Base-by-base conservation (phyloP, 176 grass and related monocot species). In the Lolium rigidum region DNA sequence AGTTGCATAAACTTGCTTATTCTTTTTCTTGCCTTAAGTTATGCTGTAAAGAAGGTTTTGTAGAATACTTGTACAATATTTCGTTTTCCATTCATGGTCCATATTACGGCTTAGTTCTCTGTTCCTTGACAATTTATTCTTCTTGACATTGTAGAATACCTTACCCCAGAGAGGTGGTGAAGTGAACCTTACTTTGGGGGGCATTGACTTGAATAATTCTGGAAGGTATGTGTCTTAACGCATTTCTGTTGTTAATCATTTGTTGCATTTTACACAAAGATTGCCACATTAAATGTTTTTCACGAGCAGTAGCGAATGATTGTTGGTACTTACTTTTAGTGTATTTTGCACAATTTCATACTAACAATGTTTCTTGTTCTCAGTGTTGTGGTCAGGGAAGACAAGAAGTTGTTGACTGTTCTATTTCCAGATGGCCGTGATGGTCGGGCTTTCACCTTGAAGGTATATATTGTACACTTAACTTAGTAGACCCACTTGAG, bases 311-410 rank as follows among this genome's bases (percentile, higher is more conserved):
- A 48, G 80, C n/a, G 39, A 57, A 38, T 35, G 65, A 41, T 65
- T 74, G 46, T 76, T 87, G 58, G 35, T 77, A 4, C 74, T 74
- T 74, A 64, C 47, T 69, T 52, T 74, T 37, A 5, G 16, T 91
- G 48, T 64, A 31, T 83, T 74, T 48, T 67, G 16, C 68, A 47
- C 54, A 21, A 11, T 52, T 28, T 52, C 74, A 18, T 77, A 77
- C 9, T 77, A 84, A 74, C 20, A 60, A 69, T 80, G 31, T 54
- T 62, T 81, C 47, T 82, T 37, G 61, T 82, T 86, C 74, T 60
- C 97, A 99, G 97, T 84, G 97, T 99, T 59, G 94, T 99, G 50
- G 92, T 99, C 83, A 97, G 97, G 88, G 94, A 99, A 91, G 97
- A 94, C 87, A 99, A 99, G 70, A 99, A 90, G 65, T 71, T 99